Evolutionary conservation across 108 stramenopile species (phyloP), one percentile per base, ranked within the genome.

Genomic region (Epipyxis sp.): DNA sequence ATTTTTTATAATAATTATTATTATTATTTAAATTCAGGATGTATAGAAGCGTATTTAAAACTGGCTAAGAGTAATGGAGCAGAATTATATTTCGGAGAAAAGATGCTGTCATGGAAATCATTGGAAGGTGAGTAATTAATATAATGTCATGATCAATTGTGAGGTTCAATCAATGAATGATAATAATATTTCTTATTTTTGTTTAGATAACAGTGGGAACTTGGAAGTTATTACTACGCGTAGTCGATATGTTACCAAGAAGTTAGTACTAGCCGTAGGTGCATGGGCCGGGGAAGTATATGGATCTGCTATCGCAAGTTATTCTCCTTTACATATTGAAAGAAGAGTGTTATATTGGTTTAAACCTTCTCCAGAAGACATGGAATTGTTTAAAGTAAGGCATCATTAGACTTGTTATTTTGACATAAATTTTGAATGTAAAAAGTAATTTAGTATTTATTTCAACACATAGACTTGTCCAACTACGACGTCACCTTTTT

Each of bases 291-390:
- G 30, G 61, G 30, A 65, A 32, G 30, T 37, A 32, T 32, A 13
- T 10, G 6, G 10, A 3, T 65, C 35, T 10, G 25, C 6, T 32
- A 16, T 65, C 6, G 10, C 61, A 6, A 10, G 3, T 10, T n/a
- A n/a, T n/a, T n/a, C n/a, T n/a, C 61, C 61, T 29, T 32, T 65
- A 32, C 35, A 65, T 32, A 32, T 65, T 10, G 61, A 35, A 32
- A 16, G 61, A 16, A 3, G 35, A 37, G 61, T 65, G 61, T 32
- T 65, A 16, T 65, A 32, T 32, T 65, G 61, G 61, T 65, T 65
- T 32, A 16, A 32, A 16, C 61, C 35, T 29, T 6, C 20, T 25
- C 16, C 16, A 57, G 54, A 57, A 25, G 54, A 16, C 54, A 25
- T 16, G 20, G 54, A 57, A 25, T 16, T 57, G 20, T 57, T 20